Conservation (phyloP, 2,329 filamentous ascomycete genomes). For the Sphaceloma murrayae region DNA sequence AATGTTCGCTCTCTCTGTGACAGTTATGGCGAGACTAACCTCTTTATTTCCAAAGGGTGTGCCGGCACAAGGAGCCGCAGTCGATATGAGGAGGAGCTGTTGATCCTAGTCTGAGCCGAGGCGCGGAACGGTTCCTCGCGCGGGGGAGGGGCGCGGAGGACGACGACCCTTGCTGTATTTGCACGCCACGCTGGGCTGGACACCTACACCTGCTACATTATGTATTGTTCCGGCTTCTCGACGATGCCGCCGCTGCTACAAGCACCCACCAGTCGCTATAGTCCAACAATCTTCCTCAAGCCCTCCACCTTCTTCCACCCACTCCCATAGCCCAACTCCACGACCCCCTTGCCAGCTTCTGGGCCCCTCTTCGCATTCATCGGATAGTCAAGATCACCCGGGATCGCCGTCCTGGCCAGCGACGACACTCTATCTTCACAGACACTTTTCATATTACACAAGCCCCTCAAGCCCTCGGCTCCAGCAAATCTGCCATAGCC, state of each 20-base stretch:
- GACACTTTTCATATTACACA: conserved; percentile 83
- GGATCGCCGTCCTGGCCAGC: conserved; percentile 63
- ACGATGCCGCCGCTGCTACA: no score
- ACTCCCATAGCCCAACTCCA: conserved; percentile 42
- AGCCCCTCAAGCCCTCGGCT: conserved; percentile 69
- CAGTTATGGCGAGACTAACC: no score
- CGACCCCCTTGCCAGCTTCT: conserved; percentile 37
- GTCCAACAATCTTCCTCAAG: conserved; percentile 31
- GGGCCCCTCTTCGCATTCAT: conserved; percentile 40
- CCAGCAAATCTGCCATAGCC: conserved; percentile 89
- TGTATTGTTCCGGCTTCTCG: no score
- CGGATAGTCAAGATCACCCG: conserved; percentile 71
- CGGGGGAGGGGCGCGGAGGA: not conserved
- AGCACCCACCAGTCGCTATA: not conserved
- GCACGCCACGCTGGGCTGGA: no score
- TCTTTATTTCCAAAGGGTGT: no score
- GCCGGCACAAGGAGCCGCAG: conserved; percentile 7
- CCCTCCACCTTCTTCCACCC: conserved; percentile 32
- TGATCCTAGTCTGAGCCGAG: no score
- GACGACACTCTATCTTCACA: conserved; percentile 62
- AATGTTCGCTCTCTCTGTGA: no score
- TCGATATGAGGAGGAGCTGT: no score
- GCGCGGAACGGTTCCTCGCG: conserved; percentile 11
- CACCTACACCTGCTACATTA: no score
- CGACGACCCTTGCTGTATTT: not conserved